These are phyloP conservation scores for Agroathelia rolfsii DNA, from an alignment of 1,284 basidiomycete genomes.

Conservation along the genomic window DNA sequence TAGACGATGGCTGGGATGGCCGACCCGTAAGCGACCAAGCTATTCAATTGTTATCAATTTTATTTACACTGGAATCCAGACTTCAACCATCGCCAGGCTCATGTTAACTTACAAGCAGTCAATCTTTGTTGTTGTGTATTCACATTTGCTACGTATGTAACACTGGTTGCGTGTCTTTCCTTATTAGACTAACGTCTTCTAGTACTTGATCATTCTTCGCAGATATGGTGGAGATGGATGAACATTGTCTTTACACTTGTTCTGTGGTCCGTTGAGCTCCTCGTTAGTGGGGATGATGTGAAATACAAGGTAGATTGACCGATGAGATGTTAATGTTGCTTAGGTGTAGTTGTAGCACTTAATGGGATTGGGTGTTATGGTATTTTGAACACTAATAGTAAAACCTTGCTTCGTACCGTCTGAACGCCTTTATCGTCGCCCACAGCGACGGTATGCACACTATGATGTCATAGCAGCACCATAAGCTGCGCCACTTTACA, in stretches of 20 bases:
- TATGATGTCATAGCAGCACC: too few relatives aligned
- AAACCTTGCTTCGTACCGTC: too few relatives aligned
- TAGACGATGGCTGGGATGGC: constrained; percentile 57
- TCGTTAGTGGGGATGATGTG: constrained; percentile 70
- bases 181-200: constrained; percentile 4
- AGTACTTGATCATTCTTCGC: constrained; percentile 78
- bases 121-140: constrained; percentile 79
- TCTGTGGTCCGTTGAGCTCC: constrained; percentile 71
- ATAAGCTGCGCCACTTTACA: too few relatives aligned
- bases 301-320: constrained; percentile 76
- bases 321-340: too few relatives aligned
- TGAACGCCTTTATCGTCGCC: too few relatives aligned
- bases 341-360: too few relatives aligned
- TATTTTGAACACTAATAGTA: too few relatives aligned
- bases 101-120: constrained; percentile 74
- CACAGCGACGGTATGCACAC: too few relatives aligned
- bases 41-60: constrained; percentile 2
- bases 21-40: constrained; percentile 46
- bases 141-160: constrained; percentile 63
- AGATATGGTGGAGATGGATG: constrained; percentile 85
- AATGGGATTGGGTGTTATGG: too few relatives aligned
- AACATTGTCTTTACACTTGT: constrained; percentile 76
- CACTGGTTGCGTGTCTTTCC: too few relatives aligned
- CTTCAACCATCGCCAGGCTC: constrained; percentile 60
- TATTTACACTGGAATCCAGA: constrained; percentile 40